Conservation (phyloP, 768 basidiomycete species). For the Xerocomellus chrysenteron region DNA sequence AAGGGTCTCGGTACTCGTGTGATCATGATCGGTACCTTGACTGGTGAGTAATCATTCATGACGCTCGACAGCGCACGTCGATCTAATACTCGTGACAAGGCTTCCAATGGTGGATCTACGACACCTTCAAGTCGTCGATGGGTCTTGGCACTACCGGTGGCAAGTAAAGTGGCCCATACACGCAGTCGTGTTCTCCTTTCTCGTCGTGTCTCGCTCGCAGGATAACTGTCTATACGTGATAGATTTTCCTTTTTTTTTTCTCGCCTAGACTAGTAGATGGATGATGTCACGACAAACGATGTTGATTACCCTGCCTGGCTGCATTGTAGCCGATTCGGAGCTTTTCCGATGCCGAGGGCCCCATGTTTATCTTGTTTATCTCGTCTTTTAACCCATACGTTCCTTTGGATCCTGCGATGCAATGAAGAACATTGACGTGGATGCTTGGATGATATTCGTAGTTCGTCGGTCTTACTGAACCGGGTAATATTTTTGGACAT, state of each 20-base stretch:
- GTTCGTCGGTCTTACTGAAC: not conserved
- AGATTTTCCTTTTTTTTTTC: constrained; percentile 1
- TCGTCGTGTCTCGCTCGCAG: not conserved
- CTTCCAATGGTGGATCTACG: constrained; percentile 96
- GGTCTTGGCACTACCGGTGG: constrained; percentile 88
- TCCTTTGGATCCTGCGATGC: not conserved
- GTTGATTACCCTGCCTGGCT: not conserved
- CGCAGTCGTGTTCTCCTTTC: not conserved
- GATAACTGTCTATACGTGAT: constrained; percentile 17
- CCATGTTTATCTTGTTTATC: not conserved
- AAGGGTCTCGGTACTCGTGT: constrained; percentile 89
- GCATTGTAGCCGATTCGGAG: not conserved
- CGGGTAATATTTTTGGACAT: no score
- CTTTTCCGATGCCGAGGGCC: not conserved
- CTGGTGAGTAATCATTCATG: constrained; percentile 31
- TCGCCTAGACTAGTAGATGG: constrained; percentile 18
- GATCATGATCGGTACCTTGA: constrained; percentile 72
- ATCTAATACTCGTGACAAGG: constrained; percentile 38
- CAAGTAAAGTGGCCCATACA: constrained; percentile 51
- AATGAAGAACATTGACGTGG: not conserved
- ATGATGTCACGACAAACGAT: not conserved
- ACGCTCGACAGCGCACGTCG: not conserved
- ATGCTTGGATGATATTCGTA: no score
- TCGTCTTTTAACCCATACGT: not conserved
- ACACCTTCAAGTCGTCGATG: constrained; percentile 80